Evolutionary conservation across 352 stramenopile species (phyloP).

Genomic region (Phytophthora litchii): DNA sequence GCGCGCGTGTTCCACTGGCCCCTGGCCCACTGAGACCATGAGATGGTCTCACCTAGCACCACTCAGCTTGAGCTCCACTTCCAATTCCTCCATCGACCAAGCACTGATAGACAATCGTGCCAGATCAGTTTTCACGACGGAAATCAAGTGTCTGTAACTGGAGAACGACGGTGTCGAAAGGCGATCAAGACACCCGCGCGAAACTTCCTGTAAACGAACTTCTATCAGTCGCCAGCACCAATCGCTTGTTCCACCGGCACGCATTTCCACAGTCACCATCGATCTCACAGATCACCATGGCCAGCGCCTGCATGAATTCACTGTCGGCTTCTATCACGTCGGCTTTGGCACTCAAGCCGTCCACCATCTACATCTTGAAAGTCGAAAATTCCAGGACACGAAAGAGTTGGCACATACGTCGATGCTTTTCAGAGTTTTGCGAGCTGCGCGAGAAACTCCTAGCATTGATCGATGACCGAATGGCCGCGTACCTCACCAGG

Average conservation of each 20-base stretch:
- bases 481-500: conserved; percentile 35
- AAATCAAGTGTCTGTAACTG: conserved; percentile 33
- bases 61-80: conserved; percentile 32
- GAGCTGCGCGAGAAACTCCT: conserved; percentile 75
- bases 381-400: conserved; percentile 54
- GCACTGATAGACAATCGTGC: conserved; percentile 8
- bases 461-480: conserved; percentile 56
- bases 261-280: conserved; percentile 24
- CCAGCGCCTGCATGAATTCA: conserved; percentile 41
- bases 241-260: neutral
- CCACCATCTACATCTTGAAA: conserved; percentile 74
- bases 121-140: conserved; percentile 15
- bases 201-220: conserved; percentile 17
- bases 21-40: conserved; percentile 18
- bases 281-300: conserved; percentile 38
- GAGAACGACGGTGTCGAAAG: conserved; percentile 15
- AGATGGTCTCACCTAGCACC: conserved; percentile 27
- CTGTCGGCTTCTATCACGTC: conserved; percentile 71
- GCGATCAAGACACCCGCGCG: conserved; percentile 5
- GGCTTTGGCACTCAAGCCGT: conserved; percentile 71
- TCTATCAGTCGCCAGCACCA: neutral
- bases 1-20: neutral
- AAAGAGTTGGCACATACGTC: conserved; percentile 65
- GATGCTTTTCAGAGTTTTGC: conserved; percentile 80
- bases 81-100: conserved; percentile 3